Percentiles rank a stretch among this genome's conserved stretches.
Evolutionary conservation across 2,329 filamentous ascomycete species (phyloP).

Genomic region (Botrytis squamosa): DNA sequence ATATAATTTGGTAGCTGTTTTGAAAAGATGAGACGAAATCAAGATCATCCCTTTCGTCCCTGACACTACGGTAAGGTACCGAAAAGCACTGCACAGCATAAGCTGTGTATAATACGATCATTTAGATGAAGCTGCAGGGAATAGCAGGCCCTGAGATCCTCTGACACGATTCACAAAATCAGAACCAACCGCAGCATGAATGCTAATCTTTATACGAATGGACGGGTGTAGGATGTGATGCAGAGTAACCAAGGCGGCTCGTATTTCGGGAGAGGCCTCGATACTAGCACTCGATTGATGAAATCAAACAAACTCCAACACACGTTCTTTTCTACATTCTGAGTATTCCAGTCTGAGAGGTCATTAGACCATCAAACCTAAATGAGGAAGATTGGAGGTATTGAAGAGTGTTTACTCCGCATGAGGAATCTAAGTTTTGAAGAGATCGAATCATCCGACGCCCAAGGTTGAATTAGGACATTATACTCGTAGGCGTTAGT

Average conservation of each 20-base stretch:
- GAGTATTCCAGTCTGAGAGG: background rate
- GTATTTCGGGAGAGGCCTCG: slow-evolving; percentile 9
- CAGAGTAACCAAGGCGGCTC: slow-evolving; percentile 1
- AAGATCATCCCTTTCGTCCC: slow-evolving; percentile 19
- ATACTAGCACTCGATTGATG: background rate
- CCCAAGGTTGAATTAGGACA: background rate
- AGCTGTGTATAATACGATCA: background rate
- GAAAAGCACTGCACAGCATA: background rate
- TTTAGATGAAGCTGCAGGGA: background rate
- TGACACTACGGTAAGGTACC: slow-evolving; percentile 18
- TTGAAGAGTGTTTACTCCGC: background rate
- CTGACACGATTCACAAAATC: background rate
- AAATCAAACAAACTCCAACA: background rate
- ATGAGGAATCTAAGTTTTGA: background rate
- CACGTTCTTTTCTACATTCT: background rate
- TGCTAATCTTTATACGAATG: slow-evolving; percentile 7
- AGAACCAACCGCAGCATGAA: background rate
- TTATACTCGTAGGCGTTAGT: background rate
- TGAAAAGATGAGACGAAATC: slow-evolving; percentile 22
- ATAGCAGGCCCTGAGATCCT: background rate
- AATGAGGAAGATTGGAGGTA: background rate
- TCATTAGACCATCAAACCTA: background rate
- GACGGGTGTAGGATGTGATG: background rate
- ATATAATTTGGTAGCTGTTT: slow-evolving; percentile 18
- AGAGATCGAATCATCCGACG: background rate